These are phyloP conservation scores for Otatea glauca DNA, from an alignment of 176 grass and related monocot species.

Conservation along the genomic window DNA sequence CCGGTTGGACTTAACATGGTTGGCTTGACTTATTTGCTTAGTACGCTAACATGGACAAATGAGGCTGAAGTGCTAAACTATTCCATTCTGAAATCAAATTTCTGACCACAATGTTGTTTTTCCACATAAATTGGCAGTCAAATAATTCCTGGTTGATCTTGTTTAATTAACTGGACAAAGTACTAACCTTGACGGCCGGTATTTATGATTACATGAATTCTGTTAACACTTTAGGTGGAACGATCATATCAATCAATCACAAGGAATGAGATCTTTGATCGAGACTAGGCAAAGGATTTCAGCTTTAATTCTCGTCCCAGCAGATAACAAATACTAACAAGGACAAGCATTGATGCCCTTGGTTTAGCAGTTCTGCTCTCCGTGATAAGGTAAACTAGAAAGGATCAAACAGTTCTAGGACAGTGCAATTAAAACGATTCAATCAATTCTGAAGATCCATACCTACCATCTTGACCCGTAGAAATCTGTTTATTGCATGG, in stretches of 20 bases:
- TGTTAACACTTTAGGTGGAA: slow-evolving; percentile 28
- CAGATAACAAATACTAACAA: slow-evolving; percentile 12
- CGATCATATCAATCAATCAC: slow-evolving; percentile 45
- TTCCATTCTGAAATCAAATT: neutral
- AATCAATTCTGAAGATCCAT: slow-evolving; percentile 21
- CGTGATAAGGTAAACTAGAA: slow-evolving; percentile 26
- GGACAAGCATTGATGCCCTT: slow-evolving; percentile 21
- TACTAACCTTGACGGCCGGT: neutral
- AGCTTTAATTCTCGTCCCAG: slow-evolving; percentile 17
- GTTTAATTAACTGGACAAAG: neutral
- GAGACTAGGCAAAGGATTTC: slow-evolving; percentile 22
- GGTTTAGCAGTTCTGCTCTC: slow-evolving; percentile 1
- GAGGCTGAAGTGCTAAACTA: neutral
- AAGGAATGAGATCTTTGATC: slow-evolving; percentile 43
- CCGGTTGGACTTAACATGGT: no score
- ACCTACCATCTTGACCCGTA: slow-evolving; percentile 41
- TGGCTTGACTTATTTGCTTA: neutral
- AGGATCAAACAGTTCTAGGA: slow-evolving; percentile 24
- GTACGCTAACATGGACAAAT: neutral
- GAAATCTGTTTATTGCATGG: slow-evolving; percentile 33
- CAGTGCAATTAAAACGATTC: slow-evolving; percentile 21
- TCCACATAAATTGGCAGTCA: neutral
- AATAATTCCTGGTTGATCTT: slow-evolving; percentile 5
- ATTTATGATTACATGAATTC: slow-evolving; percentile 2
- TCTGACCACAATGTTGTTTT: neutral